phyloP scores from a whole-genome alignment of 164 flowering plant genomes.

The Warburgia ugandensis region DNA sequence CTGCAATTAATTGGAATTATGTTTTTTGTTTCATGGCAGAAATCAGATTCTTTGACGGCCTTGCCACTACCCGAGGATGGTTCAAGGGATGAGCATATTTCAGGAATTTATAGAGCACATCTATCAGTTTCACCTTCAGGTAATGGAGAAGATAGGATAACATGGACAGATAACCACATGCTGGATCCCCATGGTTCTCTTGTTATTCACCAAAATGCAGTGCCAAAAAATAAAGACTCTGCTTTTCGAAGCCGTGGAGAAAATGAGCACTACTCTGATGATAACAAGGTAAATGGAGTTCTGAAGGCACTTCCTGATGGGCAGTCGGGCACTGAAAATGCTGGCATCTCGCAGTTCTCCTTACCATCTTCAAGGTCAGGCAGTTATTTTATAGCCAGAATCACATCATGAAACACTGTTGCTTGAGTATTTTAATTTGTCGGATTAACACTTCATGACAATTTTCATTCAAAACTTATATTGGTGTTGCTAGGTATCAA shows the following conservation, averaged over 20 bases:
- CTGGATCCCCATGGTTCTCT: conserved; percentile 25
- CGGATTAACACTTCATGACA: neutral
- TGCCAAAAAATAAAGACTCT: conserved; percentile 19
- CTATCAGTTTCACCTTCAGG: conserved; percentile 20
- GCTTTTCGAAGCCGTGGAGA: conserved; percentile 22
- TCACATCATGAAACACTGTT: neutral
- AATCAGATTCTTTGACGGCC: conserved; percentile 30
- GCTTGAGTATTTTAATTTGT: neutral
- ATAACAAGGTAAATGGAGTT: conserved; percentile 37
- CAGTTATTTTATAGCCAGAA: conserved; percentile 30
- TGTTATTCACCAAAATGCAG: conserved; percentile 25
- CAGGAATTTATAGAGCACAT: conserved; percentile 21
- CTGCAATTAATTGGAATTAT: conserved; percentile 6
- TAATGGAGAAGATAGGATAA: conserved; percentile 28
- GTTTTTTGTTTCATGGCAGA: conserved; percentile 31
- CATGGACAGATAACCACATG: conserved; percentile 18
- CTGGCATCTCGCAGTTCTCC: conserved; percentile 41
- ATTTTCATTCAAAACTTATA: neutral
- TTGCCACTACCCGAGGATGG: conserved; percentile 27
- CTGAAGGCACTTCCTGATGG: conserved; percentile 31
- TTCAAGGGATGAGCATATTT: conserved; percentile 24
- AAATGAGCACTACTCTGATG: conserved; percentile 22
- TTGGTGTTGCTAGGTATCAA: conserved; percentile 33
- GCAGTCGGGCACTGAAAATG: conserved; percentile 28
- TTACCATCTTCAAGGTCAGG: conserved; percentile 52